Conservation (phyloP, 768 basidiomycete genomes). For the Lactarius pseudohatsudake region DNA sequence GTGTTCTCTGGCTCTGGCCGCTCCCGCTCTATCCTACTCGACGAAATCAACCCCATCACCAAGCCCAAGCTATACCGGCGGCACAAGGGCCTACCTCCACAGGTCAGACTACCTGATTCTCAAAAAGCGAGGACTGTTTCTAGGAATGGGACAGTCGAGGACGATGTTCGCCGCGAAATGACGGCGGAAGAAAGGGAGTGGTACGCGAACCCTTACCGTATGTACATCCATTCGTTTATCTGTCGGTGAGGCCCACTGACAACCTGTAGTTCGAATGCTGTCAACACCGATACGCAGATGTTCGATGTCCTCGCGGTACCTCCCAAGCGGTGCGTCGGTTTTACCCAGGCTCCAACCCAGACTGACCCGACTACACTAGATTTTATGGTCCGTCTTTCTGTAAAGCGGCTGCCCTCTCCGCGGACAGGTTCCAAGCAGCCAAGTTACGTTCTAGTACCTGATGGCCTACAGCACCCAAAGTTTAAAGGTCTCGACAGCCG, state of each 20-base stretch:
- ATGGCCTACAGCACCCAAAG: conserved; percentile 66
- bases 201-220: conserved; percentile 80
- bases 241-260: neutral
- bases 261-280: conserved; percentile 63
- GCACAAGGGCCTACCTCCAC: conserved; percentile 61
- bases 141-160: conserved; percentile 21
- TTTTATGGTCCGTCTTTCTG: conserved; percentile 61
- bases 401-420: conserved; percentile 43
- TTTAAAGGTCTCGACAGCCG: conserved; percentile 51
- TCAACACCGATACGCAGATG: conserved; percentile 63
- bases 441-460: conserved; percentile 42
- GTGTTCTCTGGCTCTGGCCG: conserved; percentile 50
- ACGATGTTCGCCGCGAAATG: conserved; percentile 52
- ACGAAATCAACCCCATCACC: conserved; percentile 54
- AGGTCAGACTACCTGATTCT: conserved; percentile 37
- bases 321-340: conserved; percentile 53
- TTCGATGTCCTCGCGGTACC: conserved; percentile 44
- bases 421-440: conserved; percentile 32
- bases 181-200: conserved; percentile 57
- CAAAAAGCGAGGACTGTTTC: conserved; percentile 28
- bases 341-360: neutral
- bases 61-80: conserved; percentile 47
- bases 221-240: conserved; percentile 26
- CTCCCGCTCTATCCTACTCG: conserved; percentile 61
- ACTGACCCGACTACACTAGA: conserved; percentile 41